These are phyloP conservation scores for Dendrobium officinale DNA, from an alignment of 106 monocot species.

Conservation along the genomic window DNA sequence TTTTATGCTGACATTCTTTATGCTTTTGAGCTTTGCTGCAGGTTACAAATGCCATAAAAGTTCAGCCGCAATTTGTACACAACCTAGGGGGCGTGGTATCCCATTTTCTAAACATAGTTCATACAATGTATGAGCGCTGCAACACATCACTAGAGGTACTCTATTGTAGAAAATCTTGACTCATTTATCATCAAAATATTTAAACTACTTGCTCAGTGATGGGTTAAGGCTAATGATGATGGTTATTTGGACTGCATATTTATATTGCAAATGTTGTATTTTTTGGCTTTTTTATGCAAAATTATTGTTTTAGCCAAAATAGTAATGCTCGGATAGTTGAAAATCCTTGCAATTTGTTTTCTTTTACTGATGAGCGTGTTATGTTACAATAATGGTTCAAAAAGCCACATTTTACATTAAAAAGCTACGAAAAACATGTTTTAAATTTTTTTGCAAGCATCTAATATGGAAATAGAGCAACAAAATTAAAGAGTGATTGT, in stretches of 20 bases:
- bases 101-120: slow-evolving; percentile 69
- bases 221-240: slow-evolving; percentile 2
- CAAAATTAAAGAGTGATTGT: neutral
- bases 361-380: neutral
- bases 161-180: neutral
- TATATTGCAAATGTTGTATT: neutral
- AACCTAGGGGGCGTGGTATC: slow-evolving; percentile 30
- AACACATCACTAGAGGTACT: slow-evolving; percentile 69
- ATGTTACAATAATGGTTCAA: neutral
- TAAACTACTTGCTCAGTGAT: neutral
- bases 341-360: neutral
- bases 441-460: slow-evolving; percentile 11
- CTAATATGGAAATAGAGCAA: neutral
- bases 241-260: neutral
- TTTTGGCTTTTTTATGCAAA: neutral
- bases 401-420: neutral
- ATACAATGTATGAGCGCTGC: slow-evolving; percentile 83
- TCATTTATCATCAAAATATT: neutral
- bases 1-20: neutral
- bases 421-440: neutral
- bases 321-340: neutral
- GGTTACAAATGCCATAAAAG: slow-evolving; percentile 72
- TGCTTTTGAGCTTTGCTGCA: slow-evolving; percentile 20
- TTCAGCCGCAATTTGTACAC: slow-evolving; percentile 48
- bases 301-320: neutral